Evolutionary conservation across 2,329 filamentous ascomycete species (phyloP).

Genomic region (Aspergillus ustus): DNA sequence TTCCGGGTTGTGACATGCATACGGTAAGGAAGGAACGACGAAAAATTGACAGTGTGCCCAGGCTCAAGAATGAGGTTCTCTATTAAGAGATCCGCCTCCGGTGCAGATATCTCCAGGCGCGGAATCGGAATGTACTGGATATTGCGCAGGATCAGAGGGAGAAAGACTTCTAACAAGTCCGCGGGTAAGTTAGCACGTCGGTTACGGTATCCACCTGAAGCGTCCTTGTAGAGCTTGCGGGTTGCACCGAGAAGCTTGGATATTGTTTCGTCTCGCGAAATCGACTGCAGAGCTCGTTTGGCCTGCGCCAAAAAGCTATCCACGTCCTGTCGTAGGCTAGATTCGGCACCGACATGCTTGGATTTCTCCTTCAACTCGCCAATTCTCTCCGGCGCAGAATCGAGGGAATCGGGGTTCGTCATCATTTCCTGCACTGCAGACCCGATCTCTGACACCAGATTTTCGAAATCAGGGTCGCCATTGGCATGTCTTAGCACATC

Average conservation of each 20-base stretch:
- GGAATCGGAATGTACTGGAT: constrained; percentile 90
- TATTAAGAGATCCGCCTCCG: constrained; percentile 80
- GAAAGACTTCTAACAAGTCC: constrained; percentile 78
- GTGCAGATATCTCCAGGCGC: constrained; percentile 82
- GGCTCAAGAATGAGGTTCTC: constrained; percentile 93
- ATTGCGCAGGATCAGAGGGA: constrained; percentile 75
- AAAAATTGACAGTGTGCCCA: constrained; percentile 79
- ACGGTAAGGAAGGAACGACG: constrained; percentile 86
- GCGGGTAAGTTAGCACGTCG: constrained; percentile 73
- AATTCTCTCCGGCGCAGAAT: constrained; percentile 70
- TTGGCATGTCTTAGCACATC: constrained; percentile 73
- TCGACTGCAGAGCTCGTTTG: constrained; percentile 69
- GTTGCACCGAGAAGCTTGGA: constrained; percentile 70
- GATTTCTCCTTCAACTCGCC: constrained; percentile 62
- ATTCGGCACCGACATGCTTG: constrained; percentile 64
- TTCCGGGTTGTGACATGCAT: constrained; percentile 83
- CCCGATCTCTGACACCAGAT: constrained; percentile 73
- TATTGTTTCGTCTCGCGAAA: constrained; percentile 73
- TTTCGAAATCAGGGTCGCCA: constrained; percentile 81
- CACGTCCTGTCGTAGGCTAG: constrained; percentile 72
- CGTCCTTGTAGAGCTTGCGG: constrained; percentile 68
- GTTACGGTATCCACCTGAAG: constrained; percentile 68
- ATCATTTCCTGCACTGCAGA: constrained; percentile 78
- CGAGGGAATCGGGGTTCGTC: constrained; percentile 84
- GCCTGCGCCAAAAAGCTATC: constrained; percentile 72